Percentiles rank a stretch among this genome's conserved stretches.
phyloP scores from a whole-genome alignment of 495 filamentous ascomycete genomes.

The Penicillium odoratum region DNA sequence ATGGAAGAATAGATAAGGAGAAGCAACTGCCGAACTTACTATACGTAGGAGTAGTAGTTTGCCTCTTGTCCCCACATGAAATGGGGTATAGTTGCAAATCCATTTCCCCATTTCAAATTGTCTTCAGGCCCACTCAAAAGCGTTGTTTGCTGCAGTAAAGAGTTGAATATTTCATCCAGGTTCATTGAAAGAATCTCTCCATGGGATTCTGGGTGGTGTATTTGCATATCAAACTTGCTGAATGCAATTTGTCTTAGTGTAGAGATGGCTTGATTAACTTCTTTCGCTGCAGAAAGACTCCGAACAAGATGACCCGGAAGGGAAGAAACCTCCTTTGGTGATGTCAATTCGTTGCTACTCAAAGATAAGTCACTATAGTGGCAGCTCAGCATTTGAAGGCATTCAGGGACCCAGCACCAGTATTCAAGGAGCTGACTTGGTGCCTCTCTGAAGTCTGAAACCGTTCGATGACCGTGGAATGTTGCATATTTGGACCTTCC shows the following conservation, averaged over 20 bases:
- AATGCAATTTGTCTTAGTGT: conserved; percentile 9
- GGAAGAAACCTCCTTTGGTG: not conserved
- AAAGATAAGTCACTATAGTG: conserved; percentile 5
- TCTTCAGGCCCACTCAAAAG: not conserved
- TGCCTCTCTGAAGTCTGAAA: conserved; percentile 12
- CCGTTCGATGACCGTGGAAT: conserved; percentile 14
- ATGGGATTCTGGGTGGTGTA: conserved; percentile 3
- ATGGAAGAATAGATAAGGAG: not conserved
- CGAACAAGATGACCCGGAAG: not conserved
- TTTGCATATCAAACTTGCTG: conserved; percentile 8
- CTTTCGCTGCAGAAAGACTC: conserved; percentile 1
- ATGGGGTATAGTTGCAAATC: conserved; percentile 10
- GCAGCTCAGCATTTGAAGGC: conserved; percentile 10
- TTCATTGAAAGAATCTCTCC: conserved; percentile 4
- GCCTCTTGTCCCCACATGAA: conserved; percentile 15
- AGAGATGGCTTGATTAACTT: conserved; percentile 4
- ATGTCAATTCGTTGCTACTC: not conserved
- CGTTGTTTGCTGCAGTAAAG: conserved; percentile 3
- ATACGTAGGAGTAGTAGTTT: conserved; percentile 15
- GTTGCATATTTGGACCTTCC: conserved; percentile 15
- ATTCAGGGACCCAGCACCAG: conserved; percentile 15
- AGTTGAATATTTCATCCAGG: conserved; percentile 1
- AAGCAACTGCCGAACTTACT: conserved; percentile 5
- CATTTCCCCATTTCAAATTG: conserved; percentile 6
- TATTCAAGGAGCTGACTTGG: conserved; percentile 16